phyloP scores from a whole-genome alignment of 805 yeast genomes.

The Blastobotrys mokoenaii region DNA sequence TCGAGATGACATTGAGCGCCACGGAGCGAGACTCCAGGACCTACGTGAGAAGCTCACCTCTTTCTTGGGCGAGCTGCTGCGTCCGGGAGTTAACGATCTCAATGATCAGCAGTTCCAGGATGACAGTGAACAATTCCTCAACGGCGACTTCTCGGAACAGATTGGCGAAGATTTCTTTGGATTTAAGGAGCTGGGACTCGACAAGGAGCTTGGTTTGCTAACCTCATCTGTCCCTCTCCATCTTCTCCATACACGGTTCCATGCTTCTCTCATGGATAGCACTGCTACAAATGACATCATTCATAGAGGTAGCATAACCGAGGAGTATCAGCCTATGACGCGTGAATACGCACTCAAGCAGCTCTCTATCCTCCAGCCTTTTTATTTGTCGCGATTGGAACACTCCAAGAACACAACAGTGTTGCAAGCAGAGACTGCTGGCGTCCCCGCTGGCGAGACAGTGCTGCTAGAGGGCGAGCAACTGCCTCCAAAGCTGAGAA shows the following conservation, averaged over 20 bases:
- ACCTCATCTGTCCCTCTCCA: conserved; percentile 86
- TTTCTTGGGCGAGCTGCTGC: conserved; percentile 68
- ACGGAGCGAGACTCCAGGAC: conserved; percentile 60
- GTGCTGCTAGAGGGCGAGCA: conserved; percentile 68
- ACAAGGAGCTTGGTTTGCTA: conserved; percentile 79
- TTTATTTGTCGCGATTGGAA: conserved; percentile 31
- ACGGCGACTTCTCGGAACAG: conserved; percentile 91
- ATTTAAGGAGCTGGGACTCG: conserved; percentile 86
- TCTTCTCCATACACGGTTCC: conserved; percentile 67
- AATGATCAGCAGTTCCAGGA: conserved; percentile 77
- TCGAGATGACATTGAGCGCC: conserved; percentile 62
- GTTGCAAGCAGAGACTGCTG: too few relatives aligned
- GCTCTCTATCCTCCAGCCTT: conserved; percentile 51
- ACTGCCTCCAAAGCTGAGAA: conserved; percentile 68
- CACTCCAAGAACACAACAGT: conserved; percentile 6
- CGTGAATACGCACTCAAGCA: conserved; percentile 45
- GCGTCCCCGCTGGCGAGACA: conserved; percentile 9
- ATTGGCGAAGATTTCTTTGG: conserved; percentile 98
- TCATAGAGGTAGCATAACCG: conserved; percentile 37
- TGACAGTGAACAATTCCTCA: conserved; percentile 85
- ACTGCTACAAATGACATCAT: conserved; percentile 42
- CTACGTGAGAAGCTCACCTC: conserved; percentile 55
- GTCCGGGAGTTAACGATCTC: conserved; percentile 63
- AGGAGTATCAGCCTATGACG: conserved; percentile 43
- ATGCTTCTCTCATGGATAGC: conserved; percentile 33